Conservation (phyloP, 2,329 filamentous ascomycete species). For the Pseudogymnoascus sp. region DNA sequence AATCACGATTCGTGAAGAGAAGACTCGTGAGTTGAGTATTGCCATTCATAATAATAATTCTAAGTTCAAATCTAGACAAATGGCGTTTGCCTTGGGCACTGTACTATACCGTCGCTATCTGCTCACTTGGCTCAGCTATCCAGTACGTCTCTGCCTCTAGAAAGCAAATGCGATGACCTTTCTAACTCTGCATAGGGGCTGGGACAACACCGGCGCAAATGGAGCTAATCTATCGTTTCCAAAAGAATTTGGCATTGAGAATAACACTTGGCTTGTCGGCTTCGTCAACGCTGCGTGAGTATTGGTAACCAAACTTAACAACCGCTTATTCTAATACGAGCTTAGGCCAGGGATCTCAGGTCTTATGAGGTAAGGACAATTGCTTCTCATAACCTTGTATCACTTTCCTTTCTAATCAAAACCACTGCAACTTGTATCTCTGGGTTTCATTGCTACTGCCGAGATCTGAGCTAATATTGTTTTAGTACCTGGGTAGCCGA, state of each 20-base stretch:
- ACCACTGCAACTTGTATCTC: conserved; percentile 33
- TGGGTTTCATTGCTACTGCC: conserved; percentile 57
- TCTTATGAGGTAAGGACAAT: conserved; percentile 13
- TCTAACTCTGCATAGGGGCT: conserved; percentile 21
- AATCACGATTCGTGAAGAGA: background rate
- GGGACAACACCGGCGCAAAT: conserved; percentile 42
- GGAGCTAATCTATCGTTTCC: conserved; percentile 45
- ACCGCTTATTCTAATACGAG: background rate
- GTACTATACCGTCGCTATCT: conserved; percentile 59
- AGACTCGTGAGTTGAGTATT: conserved; percentile 2
- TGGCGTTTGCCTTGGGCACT: conserved; percentile 57
- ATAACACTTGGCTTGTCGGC: conserved; percentile 48
- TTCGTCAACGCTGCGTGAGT: conserved; percentile 47
- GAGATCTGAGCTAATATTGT: conserved; percentile 41
- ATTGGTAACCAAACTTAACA: conserved; percentile 15
- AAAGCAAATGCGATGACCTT: background rate
- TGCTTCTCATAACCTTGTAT: background rate
- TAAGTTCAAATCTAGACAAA: conserved; percentile 56
- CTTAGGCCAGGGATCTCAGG: conserved; percentile 25
- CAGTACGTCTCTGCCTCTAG: conserved; percentile 30
- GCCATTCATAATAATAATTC: conserved; percentile 34
- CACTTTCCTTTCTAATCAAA: background rate
- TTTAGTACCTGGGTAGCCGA: conserved; percentile 60
- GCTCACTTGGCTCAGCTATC: conserved; percentile 62
- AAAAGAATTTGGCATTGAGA: conserved; percentile 38